Conservation (phyloP, 768 basidiomycete species). For the Lactifluus rugatus region DNA sequence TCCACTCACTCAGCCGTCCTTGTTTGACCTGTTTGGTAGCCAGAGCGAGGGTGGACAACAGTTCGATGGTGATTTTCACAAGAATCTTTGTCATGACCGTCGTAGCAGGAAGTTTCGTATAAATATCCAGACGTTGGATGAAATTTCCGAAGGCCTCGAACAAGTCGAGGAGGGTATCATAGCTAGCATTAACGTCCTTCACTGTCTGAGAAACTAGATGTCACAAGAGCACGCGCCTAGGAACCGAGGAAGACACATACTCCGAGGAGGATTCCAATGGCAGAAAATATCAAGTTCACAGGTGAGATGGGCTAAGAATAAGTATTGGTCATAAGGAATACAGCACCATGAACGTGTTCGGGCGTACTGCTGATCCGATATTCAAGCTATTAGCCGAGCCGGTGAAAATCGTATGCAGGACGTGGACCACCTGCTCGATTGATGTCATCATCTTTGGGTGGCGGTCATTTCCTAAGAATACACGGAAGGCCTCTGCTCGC, state of each 20-base stretch:
- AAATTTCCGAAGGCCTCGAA: not conserved
- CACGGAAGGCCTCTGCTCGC: not conserved
- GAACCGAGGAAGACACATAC: not conserved
- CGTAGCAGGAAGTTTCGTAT: not conserved
- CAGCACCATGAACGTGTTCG: no score
- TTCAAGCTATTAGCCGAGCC: not conserved
- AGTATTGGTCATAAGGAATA: no score
- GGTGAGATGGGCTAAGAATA: not conserved
- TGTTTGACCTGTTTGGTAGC: not conserved
- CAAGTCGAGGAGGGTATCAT: not conserved
- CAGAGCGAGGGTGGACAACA: not conserved
- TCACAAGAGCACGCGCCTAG: not conserved
- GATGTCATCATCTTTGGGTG: not conserved
- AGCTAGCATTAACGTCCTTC: not conserved
- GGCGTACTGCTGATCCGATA: no score
- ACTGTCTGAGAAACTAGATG: not conserved
- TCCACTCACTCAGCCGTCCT: not conserved
- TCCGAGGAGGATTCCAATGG: not conserved
- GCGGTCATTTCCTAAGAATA: not conserved
- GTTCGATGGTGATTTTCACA: not conserved
- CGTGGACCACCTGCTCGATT: not conserved
- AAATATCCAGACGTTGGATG: not conserved
- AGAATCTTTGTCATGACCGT: not conserved
- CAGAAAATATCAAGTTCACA: not conserved
- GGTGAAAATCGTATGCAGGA: not conserved